phyloP scores from a whole-genome alignment of 495 filamentous ascomycete species.

The Neurospora sp. region DNA sequence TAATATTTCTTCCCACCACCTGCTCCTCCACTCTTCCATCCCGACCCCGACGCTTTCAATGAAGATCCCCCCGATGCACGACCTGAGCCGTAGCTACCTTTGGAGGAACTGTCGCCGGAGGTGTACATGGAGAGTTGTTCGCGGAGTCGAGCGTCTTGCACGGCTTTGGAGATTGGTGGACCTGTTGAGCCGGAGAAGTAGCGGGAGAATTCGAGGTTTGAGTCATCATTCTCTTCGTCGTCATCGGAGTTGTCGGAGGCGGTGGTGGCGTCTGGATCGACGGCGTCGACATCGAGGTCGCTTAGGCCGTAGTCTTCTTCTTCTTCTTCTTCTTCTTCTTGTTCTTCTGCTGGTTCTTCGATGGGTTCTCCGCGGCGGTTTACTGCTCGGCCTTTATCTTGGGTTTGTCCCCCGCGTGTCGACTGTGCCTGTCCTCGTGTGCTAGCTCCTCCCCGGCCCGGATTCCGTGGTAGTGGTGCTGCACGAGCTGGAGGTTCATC shows the following conservation, averaged over 20 bases:
- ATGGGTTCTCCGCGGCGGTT: slow-evolving; percentile 1
- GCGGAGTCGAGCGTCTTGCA: not conserved
- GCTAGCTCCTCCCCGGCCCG: not conserved
- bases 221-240: slow-evolving; percentile 20
- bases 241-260: slow-evolving; percentile 14
- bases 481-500: not conserved
- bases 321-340: slow-evolving; percentile 55
- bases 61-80: not conserved
- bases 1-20: slow-evolving; percentile 13
- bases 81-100: slow-evolving; percentile 15
- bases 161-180: not conserved
- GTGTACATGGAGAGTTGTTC: not conserved
- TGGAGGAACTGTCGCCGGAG: not conserved
- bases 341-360: slow-evolving; percentile 50
- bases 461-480: not conserved
- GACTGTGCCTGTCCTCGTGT: not conserved
- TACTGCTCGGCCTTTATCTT: not conserved
- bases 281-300: slow-evolving; percentile 27
- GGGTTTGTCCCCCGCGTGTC: not conserved
- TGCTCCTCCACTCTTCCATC: slow-evolving; percentile 1
- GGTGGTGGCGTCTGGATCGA: slow-evolving; percentile 36
- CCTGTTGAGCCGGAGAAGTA: slow-evolving; percentile 3
- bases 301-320: slow-evolving; percentile 48
- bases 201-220: slow-evolving; percentile 5
- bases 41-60: not conserved